Evolutionary conservation across 257 asterid species (phyloP), one percentile per base, ranked within the genome.

Genomic region (Euphrasia confusa): DNA sequence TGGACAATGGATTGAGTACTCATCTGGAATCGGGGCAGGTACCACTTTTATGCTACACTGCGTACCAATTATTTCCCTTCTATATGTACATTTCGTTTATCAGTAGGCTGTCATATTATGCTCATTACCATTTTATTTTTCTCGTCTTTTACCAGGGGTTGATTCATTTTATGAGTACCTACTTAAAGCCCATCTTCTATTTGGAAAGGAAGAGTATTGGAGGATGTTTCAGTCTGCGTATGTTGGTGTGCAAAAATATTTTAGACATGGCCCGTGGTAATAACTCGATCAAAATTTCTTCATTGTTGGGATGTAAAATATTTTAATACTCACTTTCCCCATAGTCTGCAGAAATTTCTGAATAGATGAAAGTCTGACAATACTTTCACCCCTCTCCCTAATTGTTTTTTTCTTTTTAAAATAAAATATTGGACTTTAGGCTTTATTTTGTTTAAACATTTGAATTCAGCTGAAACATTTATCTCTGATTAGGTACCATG

Each of bases 11-110:
- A 87, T 86, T 66, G 97, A 84, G 70, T 74, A 78, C 73, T 89
- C 99, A 54, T 84, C 99, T 58, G 97, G 99, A 61, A 89, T 92
- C 69, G 99, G 99, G 64, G 99, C 99, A 64, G 99, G 96, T 89
- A 83, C 50, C 52, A 49, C n/a, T 53, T 63, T 58, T 45, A 65
- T 65, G 27, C 68, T 62, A 57, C 27, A 63, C 53, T 74, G 52
- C 52, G 32, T 21, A 35, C 27, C 40, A 33, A 5, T 58, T 42
- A 49, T 61, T 61, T 69, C 45, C 45, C 60, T 60, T 61, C 47
- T 54, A 33, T 53, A 49, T 39, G 54, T 18, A 3, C 61, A 50
- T 64, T 28, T 28, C 40, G 17, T 67, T 42, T 59, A 68, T 35
- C 40, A 35, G 40, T 6, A 39, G 15, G 37, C 54, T 56, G 26